Base-by-base conservation (phyloP, 169 alveolate genomes). In the Babesia gibsoni region DNA sequence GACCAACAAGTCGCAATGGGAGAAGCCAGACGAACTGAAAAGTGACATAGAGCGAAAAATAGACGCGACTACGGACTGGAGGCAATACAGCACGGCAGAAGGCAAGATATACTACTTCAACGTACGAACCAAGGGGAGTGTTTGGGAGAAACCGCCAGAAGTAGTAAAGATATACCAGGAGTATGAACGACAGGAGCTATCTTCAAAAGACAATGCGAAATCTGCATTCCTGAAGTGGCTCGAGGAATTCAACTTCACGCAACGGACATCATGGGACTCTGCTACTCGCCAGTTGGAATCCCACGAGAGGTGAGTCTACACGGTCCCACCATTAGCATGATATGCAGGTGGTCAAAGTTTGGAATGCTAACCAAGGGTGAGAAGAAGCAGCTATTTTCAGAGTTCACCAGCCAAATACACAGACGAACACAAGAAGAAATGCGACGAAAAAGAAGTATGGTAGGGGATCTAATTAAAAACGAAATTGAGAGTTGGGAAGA, bases 61-160 rank as follows among this genome's bases (percentile, higher is more conserved):
- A 53, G 89, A 83, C 12, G 64, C 64, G 9, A 61, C 66, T 25
- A 88, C 92, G n/a, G 49, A 58, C 41, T 91, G 95, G 95, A 73
- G 79, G 56, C 84, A 84, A 56, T 89, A 70, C 72, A 73, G 83
- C 14, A 86, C 93, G 23, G 90, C 92, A 16, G 92, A 91, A 33
- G 95, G 95, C n/a, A 85, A 80, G 66, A 67, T 65, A 29, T 91
- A 84, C 73, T 91, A 84, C 82, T 87, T 67, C 61, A 90, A 89
- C 57, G 69, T 82, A 33, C 67, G 69, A 43, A 91, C 95, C 12
- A 73, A 84, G 65, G 56, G 81, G 27, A 85, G 93, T 41, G 87
- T 83, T n/a, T 91, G 95, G 95, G 86, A 69, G 29, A 80, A 80
- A 46, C 95, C 95, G 41, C 74, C 66, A 36, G 94, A 91, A 67